phyloP scores from a whole-genome alignment of 1,284 basidiomycete species.

The Cronartium quercuum region DNA sequence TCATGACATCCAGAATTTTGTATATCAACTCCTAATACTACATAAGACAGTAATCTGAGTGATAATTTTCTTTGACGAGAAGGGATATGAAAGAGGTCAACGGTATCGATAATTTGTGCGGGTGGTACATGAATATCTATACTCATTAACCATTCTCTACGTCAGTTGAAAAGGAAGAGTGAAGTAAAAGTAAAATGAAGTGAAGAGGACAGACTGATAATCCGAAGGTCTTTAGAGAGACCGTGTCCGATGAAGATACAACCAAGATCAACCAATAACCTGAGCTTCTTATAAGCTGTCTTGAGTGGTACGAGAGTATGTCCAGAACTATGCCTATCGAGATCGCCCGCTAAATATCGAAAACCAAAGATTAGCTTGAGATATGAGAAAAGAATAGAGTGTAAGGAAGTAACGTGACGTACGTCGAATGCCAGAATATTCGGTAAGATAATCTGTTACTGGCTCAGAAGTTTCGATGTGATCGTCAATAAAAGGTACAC shows the following conservation, averaged over 20 bases:
- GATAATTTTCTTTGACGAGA: conserved; percentile 78
- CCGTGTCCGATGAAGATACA: conserved; percentile 98
- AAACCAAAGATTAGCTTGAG: not conserved
- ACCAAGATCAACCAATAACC: conserved; percentile 83
- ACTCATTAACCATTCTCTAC: not conserved
- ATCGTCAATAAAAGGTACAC: conserved; percentile 91
- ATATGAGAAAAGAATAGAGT: no score
- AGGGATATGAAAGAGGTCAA: conserved; percentile 82
- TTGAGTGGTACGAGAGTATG: conserved; percentile 92
- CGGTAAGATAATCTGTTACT: conserved; percentile 93
- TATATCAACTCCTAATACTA: conserved; percentile 79
- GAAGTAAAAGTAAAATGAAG: conserved; percentile 6
- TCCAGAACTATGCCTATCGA: conserved; percentile 73
- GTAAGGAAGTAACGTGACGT: no score
- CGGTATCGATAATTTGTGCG: conserved; percentile 91
- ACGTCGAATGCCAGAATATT: conserved; percentile 93
- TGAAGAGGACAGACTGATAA: conserved; percentile 70
- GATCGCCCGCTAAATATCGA: conserved; percentile 66
- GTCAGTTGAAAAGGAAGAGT: not conserved
- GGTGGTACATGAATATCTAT: conserved; percentile 92
- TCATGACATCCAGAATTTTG: conserved; percentile 83
- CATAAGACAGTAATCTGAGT: conserved; percentile 90
- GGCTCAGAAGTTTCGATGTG: conserved; percentile 92
- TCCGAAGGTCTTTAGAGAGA: conserved; percentile 97
- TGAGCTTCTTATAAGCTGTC: conserved; percentile 95